Evolutionary conservation across 495 filamentous ascomycete genomes (phyloP).

Genomic region (Penicillium canariense): DNA sequence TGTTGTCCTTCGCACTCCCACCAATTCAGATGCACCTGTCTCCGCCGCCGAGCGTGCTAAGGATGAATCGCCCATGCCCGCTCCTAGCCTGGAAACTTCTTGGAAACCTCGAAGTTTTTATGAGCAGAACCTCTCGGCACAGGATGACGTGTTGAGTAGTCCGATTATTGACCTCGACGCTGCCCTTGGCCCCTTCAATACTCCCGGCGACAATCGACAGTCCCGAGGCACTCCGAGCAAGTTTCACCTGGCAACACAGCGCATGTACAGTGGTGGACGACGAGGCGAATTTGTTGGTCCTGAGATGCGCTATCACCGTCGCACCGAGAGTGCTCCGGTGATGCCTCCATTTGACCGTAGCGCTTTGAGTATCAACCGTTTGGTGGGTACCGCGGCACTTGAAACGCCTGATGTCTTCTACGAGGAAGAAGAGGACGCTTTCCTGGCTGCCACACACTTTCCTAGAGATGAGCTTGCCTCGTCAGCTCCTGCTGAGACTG

Average conservation of each 20-base stretch:
- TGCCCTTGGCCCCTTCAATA: conserved; percentile 90
- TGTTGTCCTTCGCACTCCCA: conserved; percentile 47
- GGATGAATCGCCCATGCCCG: conserved; percentile 27
- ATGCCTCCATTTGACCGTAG: conserved; percentile 77
- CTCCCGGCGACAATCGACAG: conserved; percentile 52
- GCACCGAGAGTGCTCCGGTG: conserved; percentile 88
- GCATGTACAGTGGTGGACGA: conserved; percentile 83
- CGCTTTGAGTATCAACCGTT: conserved; percentile 59
- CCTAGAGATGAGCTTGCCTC: conserved; percentile 18
- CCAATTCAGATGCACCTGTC: conserved; percentile 33
- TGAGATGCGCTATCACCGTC: conserved; percentile 86
- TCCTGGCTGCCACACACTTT: conserved; percentile 42
- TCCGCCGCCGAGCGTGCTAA: conserved; percentile 19
- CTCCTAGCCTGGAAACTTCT: conserved; percentile 33
- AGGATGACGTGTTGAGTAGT: conserved; percentile 55
- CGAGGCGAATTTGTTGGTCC: conserved; percentile 72
- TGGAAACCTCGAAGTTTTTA: conserved; percentile 52
- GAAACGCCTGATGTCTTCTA: conserved; percentile 84
- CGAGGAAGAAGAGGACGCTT: conserved; percentile 87
- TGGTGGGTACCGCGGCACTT: conserved; percentile 67
- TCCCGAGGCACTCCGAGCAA: conserved; percentile 52
- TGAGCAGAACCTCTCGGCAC: conserved; percentile 35
- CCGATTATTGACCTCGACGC: conserved; percentile 94
- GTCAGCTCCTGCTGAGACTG: conserved; percentile 2
- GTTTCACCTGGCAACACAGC: conserved; percentile 60